Percentiles rank a stretch among this genome's conserved stretches.
Evolutionary conservation across 768 basidiomycete species (phyloP).

Genomic region (Fomitopsis pulvina): DNA sequence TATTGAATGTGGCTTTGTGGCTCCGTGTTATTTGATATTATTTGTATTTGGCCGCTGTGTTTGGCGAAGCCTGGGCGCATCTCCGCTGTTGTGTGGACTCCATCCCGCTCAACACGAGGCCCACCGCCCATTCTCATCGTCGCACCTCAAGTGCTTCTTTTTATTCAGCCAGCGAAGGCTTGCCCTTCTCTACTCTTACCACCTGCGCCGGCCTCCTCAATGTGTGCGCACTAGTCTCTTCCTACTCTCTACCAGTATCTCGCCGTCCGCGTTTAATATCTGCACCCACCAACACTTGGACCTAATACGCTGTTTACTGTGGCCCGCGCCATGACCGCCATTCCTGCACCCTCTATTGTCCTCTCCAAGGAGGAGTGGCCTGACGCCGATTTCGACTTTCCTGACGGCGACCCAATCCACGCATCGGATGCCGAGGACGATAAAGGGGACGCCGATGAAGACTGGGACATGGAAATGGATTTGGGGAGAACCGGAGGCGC

Average conservation of each 20-base stretch:
- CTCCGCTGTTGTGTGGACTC: neutral
- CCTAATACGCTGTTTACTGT: conserved; percentile 18
- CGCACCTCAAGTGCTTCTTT: neutral
- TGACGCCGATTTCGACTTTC: conserved; percentile 82
- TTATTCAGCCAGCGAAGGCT: neutral
- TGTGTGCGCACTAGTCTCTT: conserved; percentile 11
- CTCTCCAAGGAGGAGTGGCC: conserved; percentile 72
- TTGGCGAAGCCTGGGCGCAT: conserved; percentile 6
- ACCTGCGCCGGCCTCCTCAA: conserved; percentile 3
- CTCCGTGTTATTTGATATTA: conserved; percentile 13
- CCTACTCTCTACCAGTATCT: conserved; percentile 5
- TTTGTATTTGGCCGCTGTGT: conserved; percentile 7
- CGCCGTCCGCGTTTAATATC: conserved; percentile 13
- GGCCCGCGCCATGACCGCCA: conserved; percentile 42
- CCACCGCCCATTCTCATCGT: neutral
- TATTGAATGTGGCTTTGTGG: conserved; percentile 28
- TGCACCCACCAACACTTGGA: conserved; percentile 10
- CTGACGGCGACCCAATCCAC: conserved; percentile 65
- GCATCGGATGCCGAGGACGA: conserved; percentile 51
- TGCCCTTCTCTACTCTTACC: conserved; percentile 3
- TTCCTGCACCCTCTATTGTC: conserved; percentile 50
- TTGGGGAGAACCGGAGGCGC: conserved; percentile 51
- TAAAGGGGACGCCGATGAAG: conserved; percentile 59
- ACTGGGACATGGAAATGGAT: conserved; percentile 80
- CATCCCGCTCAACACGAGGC: conserved; percentile 2